A percentile compares a stretch with the other conserved stretches of the same genome.
Evolutionary conservation across 2,329 filamentous ascomycete species (phyloP).

Genomic region (Monosporascus cannonballus): DNA sequence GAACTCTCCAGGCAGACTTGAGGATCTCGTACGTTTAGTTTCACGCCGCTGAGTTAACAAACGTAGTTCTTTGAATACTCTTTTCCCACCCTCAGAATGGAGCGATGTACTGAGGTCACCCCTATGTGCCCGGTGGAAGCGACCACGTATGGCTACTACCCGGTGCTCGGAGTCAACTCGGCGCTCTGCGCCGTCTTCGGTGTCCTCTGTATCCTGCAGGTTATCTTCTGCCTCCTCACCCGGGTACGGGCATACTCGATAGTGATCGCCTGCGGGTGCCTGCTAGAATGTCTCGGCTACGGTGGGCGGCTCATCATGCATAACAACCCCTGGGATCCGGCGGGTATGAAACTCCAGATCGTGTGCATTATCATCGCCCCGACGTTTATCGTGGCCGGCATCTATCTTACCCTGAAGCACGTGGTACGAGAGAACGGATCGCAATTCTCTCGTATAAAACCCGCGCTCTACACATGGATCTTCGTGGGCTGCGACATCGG

Average conservation of each 20-base stretch:
- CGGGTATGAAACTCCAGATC: background rate
- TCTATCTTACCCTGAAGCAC: background rate
- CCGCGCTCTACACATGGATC: conserved; percentile 1
- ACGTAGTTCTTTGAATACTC: too few species aligned
- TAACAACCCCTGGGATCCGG: background rate
- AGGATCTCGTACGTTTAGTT: too few species aligned
- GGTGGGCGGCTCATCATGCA: background rate
- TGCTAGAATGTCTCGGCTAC: background rate
- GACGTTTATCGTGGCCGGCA: background rate
- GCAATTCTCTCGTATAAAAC: background rate
- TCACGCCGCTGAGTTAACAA: too few species aligned
- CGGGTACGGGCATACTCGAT: background rate
- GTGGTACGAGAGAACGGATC: background rate
- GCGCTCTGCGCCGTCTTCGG: background rate
- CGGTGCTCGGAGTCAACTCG: background rate
- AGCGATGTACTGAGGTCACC: background rate
- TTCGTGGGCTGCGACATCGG: background rate
- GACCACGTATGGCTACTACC: background rate
- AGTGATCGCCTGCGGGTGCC: background rate
- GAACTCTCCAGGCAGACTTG: too few species aligned
- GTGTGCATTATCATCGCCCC: background rate
- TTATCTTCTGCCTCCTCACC: background rate
- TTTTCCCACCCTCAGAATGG: too few species aligned
- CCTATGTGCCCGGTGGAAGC: background rate
- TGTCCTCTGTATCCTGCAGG: background rate